phyloP scores from a whole-genome alignment of 140 eudicot species.

The Oenanthe javanica region DNA sequence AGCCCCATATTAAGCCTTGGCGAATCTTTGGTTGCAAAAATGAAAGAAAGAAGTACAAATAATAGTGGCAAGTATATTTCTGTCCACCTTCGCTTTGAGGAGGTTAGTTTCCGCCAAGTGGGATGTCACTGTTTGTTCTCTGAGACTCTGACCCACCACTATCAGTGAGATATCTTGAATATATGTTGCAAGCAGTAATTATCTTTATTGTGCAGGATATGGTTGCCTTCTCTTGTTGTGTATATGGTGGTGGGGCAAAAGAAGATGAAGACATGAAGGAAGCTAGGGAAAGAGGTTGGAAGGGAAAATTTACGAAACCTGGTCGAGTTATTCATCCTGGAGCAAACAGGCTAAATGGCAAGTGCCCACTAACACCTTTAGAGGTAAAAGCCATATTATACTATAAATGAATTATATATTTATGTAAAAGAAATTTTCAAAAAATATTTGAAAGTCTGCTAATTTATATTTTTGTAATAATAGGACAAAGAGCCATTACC shows the following conservation, averaged over 20 bases:
- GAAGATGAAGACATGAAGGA: slow-evolving; percentile 86
- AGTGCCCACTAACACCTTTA: slow-evolving; percentile 90
- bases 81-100: slow-evolving; percentile 97
- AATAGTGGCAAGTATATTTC: slow-evolving; percentile 87
- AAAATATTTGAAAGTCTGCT: neutral
- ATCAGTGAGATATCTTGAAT: neutral
- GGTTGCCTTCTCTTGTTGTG: slow-evolving; percentile 99
- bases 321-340: slow-evolving; percentile 93
- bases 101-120: slow-evolving; percentile 43
- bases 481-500: neutral
- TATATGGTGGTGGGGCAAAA: slow-evolving; percentile 79
- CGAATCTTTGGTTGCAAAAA: slow-evolving; percentile 70
- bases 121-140: neutral
- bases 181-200: neutral
- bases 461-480: neutral
- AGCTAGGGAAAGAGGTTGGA: slow-evolving; percentile 98
- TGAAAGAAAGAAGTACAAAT: slow-evolving; percentile 75
- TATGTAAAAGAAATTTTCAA: neutral
- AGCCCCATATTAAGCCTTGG: slow-evolving; percentile 53
- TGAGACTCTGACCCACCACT: neutral
- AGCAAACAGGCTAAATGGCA: slow-evolving; percentile 82
- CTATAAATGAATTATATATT: neutral
- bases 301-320: slow-evolving; percentile 87
- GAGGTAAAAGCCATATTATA: slow-evolving; percentile 41
- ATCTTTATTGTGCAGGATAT: slow-evolving; percentile 55